A percentile compares a stretch with the other conserved stretches of the same genome.
Evolutionary conservation across 257 asterid genomes (phyloP).

Genomic region (Solanum etuberosum): DNA sequence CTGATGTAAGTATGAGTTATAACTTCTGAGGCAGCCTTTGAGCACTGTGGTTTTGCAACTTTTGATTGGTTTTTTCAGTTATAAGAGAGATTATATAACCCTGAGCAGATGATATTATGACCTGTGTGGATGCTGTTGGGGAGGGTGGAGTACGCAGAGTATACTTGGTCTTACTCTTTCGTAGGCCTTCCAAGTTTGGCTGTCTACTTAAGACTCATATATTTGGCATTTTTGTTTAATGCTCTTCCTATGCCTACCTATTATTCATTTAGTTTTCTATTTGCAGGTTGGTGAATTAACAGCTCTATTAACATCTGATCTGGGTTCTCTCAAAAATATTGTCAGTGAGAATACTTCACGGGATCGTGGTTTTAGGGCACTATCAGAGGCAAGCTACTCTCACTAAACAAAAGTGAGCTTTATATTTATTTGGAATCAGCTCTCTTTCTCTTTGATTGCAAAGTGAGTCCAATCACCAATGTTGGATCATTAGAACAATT

Average conservation of each 20-base stretch:
- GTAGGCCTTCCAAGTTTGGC: not conserved
- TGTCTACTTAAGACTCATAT: not conserved
- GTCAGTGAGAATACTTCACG: constrained; percentile 86
- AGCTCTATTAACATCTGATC: constrained; percentile 77
- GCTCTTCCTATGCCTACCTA: not conserved
- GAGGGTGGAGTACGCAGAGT: not conserved
- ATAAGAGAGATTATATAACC: not conserved
- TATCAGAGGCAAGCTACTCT: constrained; percentile 97
- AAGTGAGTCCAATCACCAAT: not conserved
- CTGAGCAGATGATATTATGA: not conserved
- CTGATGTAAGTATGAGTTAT: not conserved
- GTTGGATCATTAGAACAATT: not conserved
- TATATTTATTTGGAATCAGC: constrained; percentile 20
- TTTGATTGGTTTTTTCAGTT: not conserved
- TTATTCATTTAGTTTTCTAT: not conserved
- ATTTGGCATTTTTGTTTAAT: not conserved
- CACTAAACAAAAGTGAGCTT: constrained; percentile 58
- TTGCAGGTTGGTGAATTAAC: constrained; percentile 93
- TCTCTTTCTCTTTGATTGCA: constrained; percentile 1
- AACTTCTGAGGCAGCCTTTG: not conserved
- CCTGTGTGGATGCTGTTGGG: not conserved
- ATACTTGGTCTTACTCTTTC: not conserved
- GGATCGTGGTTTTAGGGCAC: constrained; percentile 98
- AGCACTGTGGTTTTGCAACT: not conserved
- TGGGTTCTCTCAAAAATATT: constrained; percentile 79